A percentile compares a stretch with the other conserved stretches of the same genome.
Conservation (phyloP, 2,329 filamentous ascomycete species). For the Westerdykella ornata region DNA sequence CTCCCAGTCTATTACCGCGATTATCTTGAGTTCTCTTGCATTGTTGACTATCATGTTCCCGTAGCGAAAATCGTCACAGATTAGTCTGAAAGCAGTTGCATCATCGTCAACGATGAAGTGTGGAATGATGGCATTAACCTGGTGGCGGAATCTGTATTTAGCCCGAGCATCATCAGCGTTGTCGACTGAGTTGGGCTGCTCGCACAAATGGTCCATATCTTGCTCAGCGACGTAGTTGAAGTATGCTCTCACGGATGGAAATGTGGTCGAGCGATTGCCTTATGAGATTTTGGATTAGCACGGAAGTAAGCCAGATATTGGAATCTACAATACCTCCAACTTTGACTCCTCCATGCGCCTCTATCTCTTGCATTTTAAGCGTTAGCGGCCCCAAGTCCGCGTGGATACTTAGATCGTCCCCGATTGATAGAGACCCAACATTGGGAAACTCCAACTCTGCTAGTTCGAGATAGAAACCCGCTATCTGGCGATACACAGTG, state of each 20-base stretch:
- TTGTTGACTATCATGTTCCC: slow-evolving; percentile 18
- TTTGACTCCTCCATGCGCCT: slow-evolving; percentile 6
- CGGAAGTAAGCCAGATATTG: not conserved
- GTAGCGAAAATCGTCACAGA: slow-evolving; percentile 17
- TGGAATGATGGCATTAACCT: slow-evolving; percentile 7
- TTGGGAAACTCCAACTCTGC: slow-evolving; percentile 4
- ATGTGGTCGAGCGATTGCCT: slow-evolving; percentile 5
- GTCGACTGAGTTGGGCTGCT: slow-evolving; percentile 18
- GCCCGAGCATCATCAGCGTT: slow-evolving; percentile 14
- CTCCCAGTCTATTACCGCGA: slow-evolving; percentile 19
- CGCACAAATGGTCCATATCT: slow-evolving; percentile 11
- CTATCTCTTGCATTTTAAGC: slow-evolving; percentile 7
- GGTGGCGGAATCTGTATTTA: slow-evolving; percentile 14
- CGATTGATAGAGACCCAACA: slow-evolving; percentile 3
- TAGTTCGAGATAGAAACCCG: slow-evolving; percentile 6
- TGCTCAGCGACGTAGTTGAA: slow-evolving; percentile 13
- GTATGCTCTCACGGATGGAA: slow-evolving; percentile 10
- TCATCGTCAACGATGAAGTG: slow-evolving; percentile 4
- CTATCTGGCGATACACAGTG: slow-evolving; percentile 6
- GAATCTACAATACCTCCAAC: slow-evolving; percentile 4
- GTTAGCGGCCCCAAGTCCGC: slow-evolving; percentile 3
- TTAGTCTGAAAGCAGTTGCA: slow-evolving; percentile 5
- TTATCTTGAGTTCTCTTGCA: slow-evolving; percentile 12
- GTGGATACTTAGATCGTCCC: slow-evolving; percentile 5
- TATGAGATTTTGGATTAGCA: not conserved